Evolutionary conservation across 202 grass and related monocot genomes (phyloP).

Genomic region (Setaria italica): DNA sequence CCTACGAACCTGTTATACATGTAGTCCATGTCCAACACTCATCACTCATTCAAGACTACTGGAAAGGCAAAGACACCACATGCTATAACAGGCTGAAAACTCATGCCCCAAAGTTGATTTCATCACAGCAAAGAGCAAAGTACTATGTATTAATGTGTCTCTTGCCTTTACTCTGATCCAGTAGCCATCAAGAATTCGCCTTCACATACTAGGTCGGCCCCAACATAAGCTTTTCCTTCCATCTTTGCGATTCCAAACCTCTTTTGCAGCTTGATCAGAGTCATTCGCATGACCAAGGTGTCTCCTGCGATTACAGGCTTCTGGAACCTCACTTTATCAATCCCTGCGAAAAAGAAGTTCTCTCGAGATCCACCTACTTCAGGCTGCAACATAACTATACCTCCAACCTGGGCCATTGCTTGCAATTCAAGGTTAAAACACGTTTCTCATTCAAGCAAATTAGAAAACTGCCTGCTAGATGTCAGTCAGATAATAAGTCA

Average conservation of each 20-base stretch:
- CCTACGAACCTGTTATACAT: not conserved
- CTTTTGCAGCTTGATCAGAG: slow-evolving; percentile 74
- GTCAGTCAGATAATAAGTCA: not conserved
- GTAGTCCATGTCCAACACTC: not conserved
- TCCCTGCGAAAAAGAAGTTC: slow-evolving; percentile 94
- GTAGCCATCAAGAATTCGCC: slow-evolving; percentile 87
- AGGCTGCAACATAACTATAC: slow-evolving; percentile 87
- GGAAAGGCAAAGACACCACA: not conserved
- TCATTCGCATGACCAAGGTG: slow-evolving; percentile 93
- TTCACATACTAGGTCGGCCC: slow-evolving; percentile 75
- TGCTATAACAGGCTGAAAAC: slow-evolving; percentile 3
- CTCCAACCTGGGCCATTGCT: slow-evolving; percentile 97
- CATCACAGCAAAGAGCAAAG: not conserved
- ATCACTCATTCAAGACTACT: not conserved
- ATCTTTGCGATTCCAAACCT: slow-evolving; percentile 87
- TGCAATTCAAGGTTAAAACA: slow-evolving; percentile 42
- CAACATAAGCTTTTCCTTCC: slow-evolving; percentile 90
- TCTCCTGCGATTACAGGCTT: slow-evolving; percentile 95
- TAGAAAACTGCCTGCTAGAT: slow-evolving; percentile 51
- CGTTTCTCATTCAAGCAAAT: slow-evolving; percentile 22
- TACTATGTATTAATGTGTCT: not conserved
- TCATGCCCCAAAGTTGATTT: not conserved
- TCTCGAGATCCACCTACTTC: slow-evolving; percentile 87
- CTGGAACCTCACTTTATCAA: slow-evolving; percentile 92
- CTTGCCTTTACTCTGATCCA: slow-evolving; percentile 58